Base-by-base conservation (phyloP, 2,329 filamentous ascomycete genomes). In the Colletotrichum spaethianum region DNA sequence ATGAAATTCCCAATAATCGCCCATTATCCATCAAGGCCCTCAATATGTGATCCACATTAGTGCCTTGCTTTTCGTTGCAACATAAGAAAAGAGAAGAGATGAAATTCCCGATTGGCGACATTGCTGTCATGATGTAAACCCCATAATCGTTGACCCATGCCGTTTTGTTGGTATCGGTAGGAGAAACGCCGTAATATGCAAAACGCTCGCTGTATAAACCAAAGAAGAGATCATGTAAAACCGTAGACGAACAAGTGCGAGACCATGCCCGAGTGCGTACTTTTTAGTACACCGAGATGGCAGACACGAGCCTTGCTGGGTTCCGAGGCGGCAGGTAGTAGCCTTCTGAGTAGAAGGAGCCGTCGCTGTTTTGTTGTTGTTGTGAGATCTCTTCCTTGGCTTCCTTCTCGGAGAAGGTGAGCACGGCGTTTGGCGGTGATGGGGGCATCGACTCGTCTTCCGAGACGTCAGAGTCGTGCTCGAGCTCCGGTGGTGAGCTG, bases 381-480 rank as follows among this genome's bases (percentile, higher is more conserved):
- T 79, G 79, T 64, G 69, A 68, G 75, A 81, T 78, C 77, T 81
- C 79, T 79, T 79, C 79, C 78, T 83, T 83, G 75, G 75, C 76
- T 77, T 90, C 84, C 84, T 92, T 89, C 76, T 89, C 86, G 56
- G 87, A 84, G 78, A 94, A 93, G 50, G 86, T 83, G 64, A 94
- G 83, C 44, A 87, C 80, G 36, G 87, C 80, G 28, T 86, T 84
- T 53, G 90, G 89, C 46, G 92, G 92, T 73, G 92, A 93, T 26
- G 92, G 92, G 9, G 93, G 93, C 90, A 94, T 90, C 59, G 87
- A 84, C 76, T 93, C 91, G 82, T 95, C 93, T 77, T 94, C 93
- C 69, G 90, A 92, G 2, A 90, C 91, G 74, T 92, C 92, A 42
- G 86, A 88, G 73, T 88, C 89, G 81, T 94, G 92, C 76, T 91